Evolutionary conservation across 805 yeast genomes (phyloP).

Genomic region (Jamesozyma spencerorum): DNA sequence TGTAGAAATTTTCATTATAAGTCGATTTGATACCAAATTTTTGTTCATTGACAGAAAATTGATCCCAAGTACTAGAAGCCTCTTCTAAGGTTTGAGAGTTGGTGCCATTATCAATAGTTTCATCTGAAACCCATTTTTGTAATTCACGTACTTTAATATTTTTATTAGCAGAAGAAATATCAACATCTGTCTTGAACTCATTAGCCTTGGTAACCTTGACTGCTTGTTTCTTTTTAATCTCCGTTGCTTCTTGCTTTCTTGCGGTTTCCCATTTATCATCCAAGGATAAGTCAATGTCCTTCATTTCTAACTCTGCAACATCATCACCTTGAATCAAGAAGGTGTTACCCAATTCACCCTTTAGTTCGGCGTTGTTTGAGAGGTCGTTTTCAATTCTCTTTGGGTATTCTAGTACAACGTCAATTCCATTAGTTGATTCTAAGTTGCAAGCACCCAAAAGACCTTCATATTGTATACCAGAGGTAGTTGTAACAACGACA

Average conservation of each 20-base stretch:
- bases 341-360: conserved; percentile 18
- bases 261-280: conserved; percentile 13
- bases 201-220: neutral
- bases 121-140: conserved; percentile 79
- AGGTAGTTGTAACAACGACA: conserved; percentile 48
- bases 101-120: conserved; percentile 10
- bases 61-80: conserved; percentile 61
- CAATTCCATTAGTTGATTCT: conserved; percentile 38
- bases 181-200: conserved; percentile 74
- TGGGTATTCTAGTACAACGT: conserved; percentile 49
- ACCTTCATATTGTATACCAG: conserved; percentile 56
- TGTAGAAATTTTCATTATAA: conserved; percentile 75
- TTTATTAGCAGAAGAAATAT: conserved; percentile 49
- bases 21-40: conserved; percentile 83
- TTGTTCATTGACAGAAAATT: conserved; percentile 81
- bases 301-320: conserved; percentile 35
- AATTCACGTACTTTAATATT: conserved; percentile 58
- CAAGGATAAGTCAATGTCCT: conserved; percentile 22
- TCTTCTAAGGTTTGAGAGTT: conserved; percentile 31
- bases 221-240: conserved; percentile 1
- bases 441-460: conserved; percentile 42
- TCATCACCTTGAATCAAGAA: conserved; percentile 28
- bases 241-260: neutral
- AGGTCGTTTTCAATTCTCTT: conserved; percentile 25
- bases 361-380: conserved; percentile 16